phyloP scores from a whole-genome alignment of 2,329 filamentous ascomycete species.

The Cylindrodendrum hubeiense region DNA sequence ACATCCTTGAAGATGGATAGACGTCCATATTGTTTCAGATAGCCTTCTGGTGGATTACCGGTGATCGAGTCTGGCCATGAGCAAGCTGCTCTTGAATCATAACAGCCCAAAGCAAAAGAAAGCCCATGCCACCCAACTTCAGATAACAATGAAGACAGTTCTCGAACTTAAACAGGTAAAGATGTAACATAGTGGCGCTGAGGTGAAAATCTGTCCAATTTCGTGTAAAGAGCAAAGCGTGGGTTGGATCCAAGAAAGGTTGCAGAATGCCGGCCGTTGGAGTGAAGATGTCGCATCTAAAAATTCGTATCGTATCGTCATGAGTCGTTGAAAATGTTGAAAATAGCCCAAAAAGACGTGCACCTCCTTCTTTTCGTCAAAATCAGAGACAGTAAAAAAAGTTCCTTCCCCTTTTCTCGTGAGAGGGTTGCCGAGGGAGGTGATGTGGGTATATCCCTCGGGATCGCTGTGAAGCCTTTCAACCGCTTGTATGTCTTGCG shows the following conservation, averaged over 20 bases:
- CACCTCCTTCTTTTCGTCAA: background rate
- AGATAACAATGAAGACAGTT: constrained; percentile 2
- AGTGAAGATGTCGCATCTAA: constrained; percentile 40
- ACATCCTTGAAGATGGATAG: background rate
- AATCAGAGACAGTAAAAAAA: constrained; percentile 11
- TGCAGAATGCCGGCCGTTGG: constrained; percentile 32
- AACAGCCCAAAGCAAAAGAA: background rate
- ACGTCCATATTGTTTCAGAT: constrained; percentile 5
- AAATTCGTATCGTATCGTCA: constrained; percentile 42
- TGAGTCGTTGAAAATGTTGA: constrained; percentile 36
- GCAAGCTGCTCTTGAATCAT: constrained; percentile 2
- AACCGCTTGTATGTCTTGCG: constrained; percentile 50
- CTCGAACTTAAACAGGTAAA: constrained; percentile 3
- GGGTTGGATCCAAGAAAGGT: constrained; percentile 6
- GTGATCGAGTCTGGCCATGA: background rate
- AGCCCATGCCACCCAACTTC: background rate
- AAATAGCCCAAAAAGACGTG: background rate
- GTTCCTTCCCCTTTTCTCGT: constrained; percentile 34
- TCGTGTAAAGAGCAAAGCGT: constrained; percentile 21
- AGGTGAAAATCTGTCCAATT: constrained; percentile 23
- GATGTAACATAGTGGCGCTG: constrained; percentile 8
- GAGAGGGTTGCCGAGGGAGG: constrained; percentile 43
- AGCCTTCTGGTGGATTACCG: background rate
- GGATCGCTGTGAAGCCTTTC: constrained; percentile 55
- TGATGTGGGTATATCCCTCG: constrained; percentile 47